Percentiles rank a stretch among this genome's conserved stretches.
Evolutionary conservation across 2,329 filamentous ascomycete genomes (phyloP).

Genomic region (Ophiognomonia clavigignenti-juglandacearum): DNA sequence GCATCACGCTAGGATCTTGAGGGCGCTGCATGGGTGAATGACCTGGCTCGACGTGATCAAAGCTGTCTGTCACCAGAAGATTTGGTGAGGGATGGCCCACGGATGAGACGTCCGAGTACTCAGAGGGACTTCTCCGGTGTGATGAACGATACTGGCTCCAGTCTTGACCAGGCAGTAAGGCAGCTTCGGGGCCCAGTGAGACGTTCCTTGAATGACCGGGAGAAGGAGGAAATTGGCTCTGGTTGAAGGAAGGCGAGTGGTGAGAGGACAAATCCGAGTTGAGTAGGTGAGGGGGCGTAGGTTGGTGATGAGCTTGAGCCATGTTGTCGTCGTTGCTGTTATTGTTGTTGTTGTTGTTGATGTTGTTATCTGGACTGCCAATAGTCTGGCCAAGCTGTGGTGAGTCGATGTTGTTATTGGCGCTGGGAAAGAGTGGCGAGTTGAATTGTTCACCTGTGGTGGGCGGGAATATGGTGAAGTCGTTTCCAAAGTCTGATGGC

Average conservation of each 20-base stretch:
- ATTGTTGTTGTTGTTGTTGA: too few relatives aligned
- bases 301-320: slow-evolving; percentile 49
- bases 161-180: slow-evolving; percentile 51
- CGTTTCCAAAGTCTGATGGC: slow-evolving; percentile 47
- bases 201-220: slow-evolving; percentile 50
- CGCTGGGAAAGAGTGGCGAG: slow-evolving; percentile 53
- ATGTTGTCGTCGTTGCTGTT: slow-evolving; percentile 37
- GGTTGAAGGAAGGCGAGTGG: slow-evolving; percentile 53
- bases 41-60: slow-evolving; percentile 65
- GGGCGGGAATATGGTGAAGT: slow-evolving; percentile 63
- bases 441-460: slow-evolving; percentile 50
- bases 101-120: slow-evolving; percentile 86
- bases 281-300: slow-evolving; percentile 51
- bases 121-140: slow-evolving; percentile 84
- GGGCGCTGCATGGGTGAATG: slow-evolving; percentile 78
- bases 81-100: slow-evolving; percentile 75
- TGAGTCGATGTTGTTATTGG: slow-evolving; percentile 25
- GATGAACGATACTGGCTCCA: slow-evolving; percentile 70
- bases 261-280: slow-evolving; percentile 45
- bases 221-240: slow-evolving; percentile 48
- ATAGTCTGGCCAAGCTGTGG: slow-evolving; percentile 37
- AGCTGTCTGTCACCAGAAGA: slow-evolving; percentile 70
- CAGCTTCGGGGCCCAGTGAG: slow-evolving; percentile 53
- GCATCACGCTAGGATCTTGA: slow-evolving; percentile 67
- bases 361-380: slow-evolving; percentile 41